A percentile compares a stretch with the other conserved stretches of the same genome.
phyloP scores from a whole-genome alignment of 2,329 filamentous ascomycete species.

The Allantophomopsis lycopodina region DNA sequence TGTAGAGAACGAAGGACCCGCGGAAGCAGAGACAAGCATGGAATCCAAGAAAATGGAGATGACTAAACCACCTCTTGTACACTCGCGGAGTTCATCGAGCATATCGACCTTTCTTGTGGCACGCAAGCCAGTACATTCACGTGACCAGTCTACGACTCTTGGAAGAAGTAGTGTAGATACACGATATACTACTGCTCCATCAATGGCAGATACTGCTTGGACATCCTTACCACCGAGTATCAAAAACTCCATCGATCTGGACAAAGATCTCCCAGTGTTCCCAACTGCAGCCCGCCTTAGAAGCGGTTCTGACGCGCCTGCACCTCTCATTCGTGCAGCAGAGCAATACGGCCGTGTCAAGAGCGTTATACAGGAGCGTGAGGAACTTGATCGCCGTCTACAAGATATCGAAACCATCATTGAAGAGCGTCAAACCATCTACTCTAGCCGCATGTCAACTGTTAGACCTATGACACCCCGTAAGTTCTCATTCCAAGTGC shows the following conservation, averaged over 20 bases:
- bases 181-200: not conserved
- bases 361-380: constrained; percentile 19
- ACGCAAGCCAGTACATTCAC: constrained; percentile 14
- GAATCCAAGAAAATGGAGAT: constrained; percentile 5
- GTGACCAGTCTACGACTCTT: not conserved
- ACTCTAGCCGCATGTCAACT: constrained; percentile 22
- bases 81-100: constrained; percentile 14
- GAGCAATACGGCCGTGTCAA: constrained; percentile 15
- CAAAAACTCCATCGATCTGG: constrained; percentile 10
- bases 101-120: constrained; percentile 13
- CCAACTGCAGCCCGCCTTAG: constrained; percentile 14
- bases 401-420: constrained; percentile 45
- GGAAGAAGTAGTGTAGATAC: not conserved
- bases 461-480: too few relatives aligned
- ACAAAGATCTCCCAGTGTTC: constrained; percentile 9
- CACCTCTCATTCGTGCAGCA: not conserved
- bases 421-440: constrained; percentile 43
- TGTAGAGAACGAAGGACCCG: constrained; percentile 5
- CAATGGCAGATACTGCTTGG: constrained; percentile 6
- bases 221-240: constrained; percentile 8
- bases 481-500: not conserved
- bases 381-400: constrained; percentile 44
- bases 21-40: constrained; percentile 2
- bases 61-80: constrained; percentile 8
- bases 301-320: constrained; percentile 14